Evolutionary conservation across 2,329 filamentous ascomycete species (phyloP).

Genomic region (Zasmidium citrigriseum): DNA sequence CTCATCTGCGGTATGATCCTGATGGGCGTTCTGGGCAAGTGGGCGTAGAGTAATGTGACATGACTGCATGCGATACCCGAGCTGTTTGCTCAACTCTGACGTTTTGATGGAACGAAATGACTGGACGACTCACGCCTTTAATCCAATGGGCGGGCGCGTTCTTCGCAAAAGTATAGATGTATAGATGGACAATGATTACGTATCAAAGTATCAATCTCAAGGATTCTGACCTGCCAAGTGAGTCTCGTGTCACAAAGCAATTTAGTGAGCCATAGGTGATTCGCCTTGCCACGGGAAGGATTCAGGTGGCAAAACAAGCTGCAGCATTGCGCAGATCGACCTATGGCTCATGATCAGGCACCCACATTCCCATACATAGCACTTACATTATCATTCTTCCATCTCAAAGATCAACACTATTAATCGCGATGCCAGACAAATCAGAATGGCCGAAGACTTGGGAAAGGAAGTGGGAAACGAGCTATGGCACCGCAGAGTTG

Average conservation of each 20-base stretch:
- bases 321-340: not conserved
- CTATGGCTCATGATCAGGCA: not conserved
- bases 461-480: not conserved
- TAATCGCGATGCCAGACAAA: not conserved
- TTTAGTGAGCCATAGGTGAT: too few relatives aligned
- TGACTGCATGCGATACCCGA: not conserved
- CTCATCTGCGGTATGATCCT: constrained; percentile 18
- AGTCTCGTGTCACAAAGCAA: too few relatives aligned
- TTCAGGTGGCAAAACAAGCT: not conserved
- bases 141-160: too few relatives aligned
- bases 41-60: constrained; percentile 26
- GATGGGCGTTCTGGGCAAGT: constrained; percentile 22
- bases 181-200: too few relatives aligned
- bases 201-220: too few relatives aligned
- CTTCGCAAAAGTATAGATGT: too few relatives aligned
- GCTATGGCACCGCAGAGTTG: not conserved
- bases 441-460: not conserved
- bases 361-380: not conserved
- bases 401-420: not conserved
- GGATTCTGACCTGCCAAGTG: too few relatives aligned
- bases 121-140: too few relatives aligned
- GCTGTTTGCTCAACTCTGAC: not conserved
- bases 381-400: not conserved
- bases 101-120: too few relatives aligned
- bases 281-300: not conserved